Evolutionary conservation across 805 yeast species (phyloP).

Genomic region (Barnettozyma sucrosica): DNA sequence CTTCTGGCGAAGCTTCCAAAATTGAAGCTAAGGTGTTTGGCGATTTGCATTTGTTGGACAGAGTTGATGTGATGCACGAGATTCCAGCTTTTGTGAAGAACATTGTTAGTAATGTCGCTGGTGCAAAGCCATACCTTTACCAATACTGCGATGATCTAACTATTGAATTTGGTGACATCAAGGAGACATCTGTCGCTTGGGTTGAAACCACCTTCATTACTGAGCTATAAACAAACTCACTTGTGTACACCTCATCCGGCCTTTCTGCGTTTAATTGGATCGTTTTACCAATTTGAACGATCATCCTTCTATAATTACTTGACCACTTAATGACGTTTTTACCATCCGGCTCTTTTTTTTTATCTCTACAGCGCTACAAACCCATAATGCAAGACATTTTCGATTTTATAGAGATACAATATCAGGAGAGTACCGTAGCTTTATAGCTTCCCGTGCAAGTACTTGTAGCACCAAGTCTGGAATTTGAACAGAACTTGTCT

Average conservation of each 20-base stretch:
- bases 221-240: slow-evolving; percentile 18
- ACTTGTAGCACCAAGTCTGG: slow-evolving; percentile 28
- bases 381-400: not conserved
- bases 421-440: not conserved
- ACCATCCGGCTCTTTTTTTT: not conserved
- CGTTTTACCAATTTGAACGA: not conserved
- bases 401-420: too few species aligned
- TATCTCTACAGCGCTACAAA: not conserved
- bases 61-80: slow-evolving; percentile 97
- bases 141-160: slow-evolving; percentile 71
- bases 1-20: slow-evolving; percentile 26
- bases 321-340: not conserved
- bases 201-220: slow-evolving; percentile 78
- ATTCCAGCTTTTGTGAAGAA: slow-evolving; percentile 91
- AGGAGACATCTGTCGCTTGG: slow-evolving; percentile 63
- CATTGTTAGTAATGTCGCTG: slow-evolving; percentile 90
- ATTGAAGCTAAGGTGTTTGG: slow-evolving; percentile 54
- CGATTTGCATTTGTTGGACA: slow-evolving; percentile 63
- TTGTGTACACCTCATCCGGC: not conserved
- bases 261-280: not conserved
- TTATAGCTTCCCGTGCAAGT: slow-evolving; percentile 9
- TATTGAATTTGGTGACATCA: slow-evolving; percentile 36
- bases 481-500: slow-evolving; percentile 27
- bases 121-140: slow-evolving; percentile 94
- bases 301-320: not conserved